A percentile compares a stretch with the other conserved stretches of the same genome.
Evolutionary conservation across 345 rosid genomes (phyloP).

Genomic region (Boechera divaricarpa): DNA sequence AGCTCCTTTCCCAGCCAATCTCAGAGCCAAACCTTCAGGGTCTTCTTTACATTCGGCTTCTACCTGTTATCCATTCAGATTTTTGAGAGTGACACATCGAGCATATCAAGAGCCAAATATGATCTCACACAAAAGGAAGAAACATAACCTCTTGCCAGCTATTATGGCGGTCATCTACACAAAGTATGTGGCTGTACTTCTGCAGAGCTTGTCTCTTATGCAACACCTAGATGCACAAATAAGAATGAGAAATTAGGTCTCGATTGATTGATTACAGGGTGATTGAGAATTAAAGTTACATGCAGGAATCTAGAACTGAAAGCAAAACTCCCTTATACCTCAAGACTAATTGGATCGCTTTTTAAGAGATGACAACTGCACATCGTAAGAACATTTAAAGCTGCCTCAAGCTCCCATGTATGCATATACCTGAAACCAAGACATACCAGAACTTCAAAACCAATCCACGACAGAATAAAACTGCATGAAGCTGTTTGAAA

Average conservation of each 20-base stretch:
- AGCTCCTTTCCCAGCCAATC: conserved; percentile 97
- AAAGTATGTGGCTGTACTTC: conserved; percentile 85
- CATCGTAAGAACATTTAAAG: conserved; percentile 95
- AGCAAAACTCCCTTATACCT: conserved; percentile 57
- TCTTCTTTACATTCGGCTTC: conserved; percentile 88
- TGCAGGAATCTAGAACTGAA: conserved; percentile 31
- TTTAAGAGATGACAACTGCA: conserved; percentile 88
- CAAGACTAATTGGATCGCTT: conserved; percentile 63
- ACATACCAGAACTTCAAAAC: conserved; percentile 13
- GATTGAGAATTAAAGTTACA: not conserved
- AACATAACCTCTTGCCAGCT: conserved; percentile 96
- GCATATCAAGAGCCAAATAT: conserved; percentile 36
- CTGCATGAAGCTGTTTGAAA: conserved; percentile 22
- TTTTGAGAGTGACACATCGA: conserved; percentile 10
- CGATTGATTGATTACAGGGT: conserved; percentile 15
- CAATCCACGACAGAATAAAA: not conserved
- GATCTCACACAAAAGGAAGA: conserved; percentile 37
- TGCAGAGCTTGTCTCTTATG: conserved; percentile 87
- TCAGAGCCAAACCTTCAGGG: conserved; percentile 96
- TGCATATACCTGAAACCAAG: conserved; percentile 73
- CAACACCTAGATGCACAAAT: conserved; percentile 58
- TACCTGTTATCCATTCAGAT: conserved; percentile 54
- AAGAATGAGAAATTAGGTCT: conserved; percentile 27
- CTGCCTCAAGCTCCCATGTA: conserved; percentile 92
- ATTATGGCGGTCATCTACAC: conserved; percentile 81